phyloP scores from a whole-genome alignment of 352 stramenopile genomes.

The Globisporangium yorkense region DNA sequence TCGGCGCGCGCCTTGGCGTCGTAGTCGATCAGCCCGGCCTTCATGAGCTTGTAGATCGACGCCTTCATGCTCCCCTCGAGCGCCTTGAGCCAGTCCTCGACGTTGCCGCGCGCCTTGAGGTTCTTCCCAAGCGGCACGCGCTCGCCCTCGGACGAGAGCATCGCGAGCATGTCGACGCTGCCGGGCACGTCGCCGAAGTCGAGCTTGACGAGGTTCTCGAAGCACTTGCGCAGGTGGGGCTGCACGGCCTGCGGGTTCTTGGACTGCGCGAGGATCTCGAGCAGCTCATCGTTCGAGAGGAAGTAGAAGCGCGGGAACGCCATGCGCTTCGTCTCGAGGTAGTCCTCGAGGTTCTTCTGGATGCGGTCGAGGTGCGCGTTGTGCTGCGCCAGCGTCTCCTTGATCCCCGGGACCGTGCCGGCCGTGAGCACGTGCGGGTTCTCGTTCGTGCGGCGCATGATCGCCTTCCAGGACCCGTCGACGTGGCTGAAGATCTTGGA shows the following conservation, averaged over 20 bases:
- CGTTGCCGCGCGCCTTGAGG: conserved; percentile 88
- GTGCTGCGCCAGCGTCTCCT: conserved; percentile 78
- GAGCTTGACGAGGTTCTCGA: conserved; percentile 85
- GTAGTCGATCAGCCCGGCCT: conserved; percentile 88
- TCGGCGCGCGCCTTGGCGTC: conserved; percentile 72
- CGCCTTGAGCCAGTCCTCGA: conserved; percentile 85
- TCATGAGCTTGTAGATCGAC: conserved; percentile 92
- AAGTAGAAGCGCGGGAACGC: conserved; percentile 94
- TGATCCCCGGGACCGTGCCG: conserved; percentile 71
- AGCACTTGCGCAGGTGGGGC: conserved; percentile 92
- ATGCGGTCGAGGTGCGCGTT: conserved; percentile 87
- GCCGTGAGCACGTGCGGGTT: conserved; percentile 83
- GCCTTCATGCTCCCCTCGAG: conserved; percentile 89
- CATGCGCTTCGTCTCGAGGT: conserved; percentile 91
- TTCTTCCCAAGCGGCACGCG: conserved; percentile 88
- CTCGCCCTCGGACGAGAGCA: conserved; percentile 90
- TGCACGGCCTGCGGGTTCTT: conserved; percentile 94
- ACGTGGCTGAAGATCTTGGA: conserved; percentile 90
- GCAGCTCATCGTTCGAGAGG: conserved; percentile 92
- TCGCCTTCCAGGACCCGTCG: conserved; percentile 88
- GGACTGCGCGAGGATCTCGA: conserved; percentile 93
- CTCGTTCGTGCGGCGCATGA: conserved; percentile 88
- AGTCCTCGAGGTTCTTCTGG: conserved; percentile 91
- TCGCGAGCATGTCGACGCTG: conserved; percentile 92
- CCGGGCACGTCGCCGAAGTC: conserved; percentile 75